Evolutionary conservation across 768 basidiomycete genomes (phyloP).

Genomic region (Rickenella mellea): DNA sequence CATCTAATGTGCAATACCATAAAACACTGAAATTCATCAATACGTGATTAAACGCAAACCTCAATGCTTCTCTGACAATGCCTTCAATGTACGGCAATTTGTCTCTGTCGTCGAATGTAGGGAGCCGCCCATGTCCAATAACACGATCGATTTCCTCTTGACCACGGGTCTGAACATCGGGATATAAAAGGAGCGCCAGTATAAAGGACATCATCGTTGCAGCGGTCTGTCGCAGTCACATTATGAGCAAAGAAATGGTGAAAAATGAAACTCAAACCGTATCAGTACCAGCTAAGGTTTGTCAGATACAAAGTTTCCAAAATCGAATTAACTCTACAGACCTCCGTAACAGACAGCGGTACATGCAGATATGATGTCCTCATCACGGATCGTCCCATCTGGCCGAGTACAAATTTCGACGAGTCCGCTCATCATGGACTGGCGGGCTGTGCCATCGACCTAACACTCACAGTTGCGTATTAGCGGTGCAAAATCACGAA

Average conservation of each 20-base stretch:
- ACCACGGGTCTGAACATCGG: slow-evolving; percentile 16
- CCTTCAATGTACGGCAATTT: slow-evolving; percentile 23
- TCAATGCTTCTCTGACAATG: slow-evolving; percentile 24
- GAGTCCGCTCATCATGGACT: background rate
- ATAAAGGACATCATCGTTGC: slow-evolving; percentile 8
- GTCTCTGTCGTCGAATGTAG: slow-evolving; percentile 15
- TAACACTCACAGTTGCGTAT: background rate
- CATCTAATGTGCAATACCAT: no score
- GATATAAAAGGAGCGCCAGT: slow-evolving; percentile 11
- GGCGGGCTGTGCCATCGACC: background rate
- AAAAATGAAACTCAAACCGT: no score
- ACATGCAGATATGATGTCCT: no score
- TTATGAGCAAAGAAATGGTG: no score
- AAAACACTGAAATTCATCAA: no score
- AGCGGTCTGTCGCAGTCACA: no score
- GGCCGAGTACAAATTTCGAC: background rate
- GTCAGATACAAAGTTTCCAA: no score
- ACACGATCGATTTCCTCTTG: slow-evolving; percentile 16
- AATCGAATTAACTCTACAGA: no score
- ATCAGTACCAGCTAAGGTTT: no score
- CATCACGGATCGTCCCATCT: background rate
- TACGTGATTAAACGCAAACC: no score
- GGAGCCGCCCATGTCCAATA: slow-evolving; percentile 14
- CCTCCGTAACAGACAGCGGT: no score
- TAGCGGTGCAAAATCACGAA: background rate